Conservation (phyloP, 2,329 filamentous ascomycete genomes). For the Penicillium sp. region DNA sequence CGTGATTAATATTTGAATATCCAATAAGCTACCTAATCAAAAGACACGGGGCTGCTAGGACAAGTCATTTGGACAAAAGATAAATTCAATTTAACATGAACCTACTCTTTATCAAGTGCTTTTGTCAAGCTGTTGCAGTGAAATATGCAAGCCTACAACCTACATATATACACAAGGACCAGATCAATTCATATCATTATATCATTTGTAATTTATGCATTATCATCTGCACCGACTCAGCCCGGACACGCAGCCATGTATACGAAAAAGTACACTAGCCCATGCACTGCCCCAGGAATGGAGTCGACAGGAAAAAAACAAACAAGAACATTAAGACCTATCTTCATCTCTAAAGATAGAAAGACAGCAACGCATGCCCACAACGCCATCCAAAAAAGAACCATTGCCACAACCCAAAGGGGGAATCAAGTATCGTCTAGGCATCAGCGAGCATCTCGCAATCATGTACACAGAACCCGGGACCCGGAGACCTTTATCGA, state of each 20-base stretch:
- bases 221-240: not conserved
- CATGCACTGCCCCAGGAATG: not conserved
- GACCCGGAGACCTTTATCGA: not conserved
- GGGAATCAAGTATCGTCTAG: conserved; percentile 11
- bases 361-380: not conserved
- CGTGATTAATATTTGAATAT: not conserved
- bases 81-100: not conserved
- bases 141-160: not conserved
- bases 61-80: not conserved
- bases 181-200: not conserved
- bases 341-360: not conserved
- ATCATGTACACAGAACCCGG: not conserved
- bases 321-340: not conserved
- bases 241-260: not conserved
- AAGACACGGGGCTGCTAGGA: not conserved
- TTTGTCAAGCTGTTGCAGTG: not conserved
- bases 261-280: not conserved
- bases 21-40: too few species aligned
- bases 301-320: not conserved
- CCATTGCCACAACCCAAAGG: conserved; percentile 4
- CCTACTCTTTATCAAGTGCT: not conserved
- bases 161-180: not conserved
- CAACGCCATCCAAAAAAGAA: not conserved
- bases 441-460: not conserved
- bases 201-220: not conserved